Percentiles rank a stretch among this genome's conserved stretches.
phyloP scores from a whole-genome alignment of 176 grass and related monocot genomes.

The Musa acuminata region DNA sequence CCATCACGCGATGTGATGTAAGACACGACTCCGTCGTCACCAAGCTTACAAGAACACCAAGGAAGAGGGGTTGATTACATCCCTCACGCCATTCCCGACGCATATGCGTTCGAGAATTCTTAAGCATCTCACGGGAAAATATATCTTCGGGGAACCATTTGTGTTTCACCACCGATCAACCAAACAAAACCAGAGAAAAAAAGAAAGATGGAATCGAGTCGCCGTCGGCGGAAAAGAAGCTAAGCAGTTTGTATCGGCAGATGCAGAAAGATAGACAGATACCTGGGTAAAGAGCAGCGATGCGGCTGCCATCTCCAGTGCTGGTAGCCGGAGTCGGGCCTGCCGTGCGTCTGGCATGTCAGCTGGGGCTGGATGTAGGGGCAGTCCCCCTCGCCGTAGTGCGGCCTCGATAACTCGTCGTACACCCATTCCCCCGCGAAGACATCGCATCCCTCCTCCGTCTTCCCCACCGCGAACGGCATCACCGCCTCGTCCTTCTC shows the following conservation, averaged over 20 bases:
- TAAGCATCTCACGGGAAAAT: too few species aligned
- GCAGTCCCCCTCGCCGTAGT: conserved; percentile 6
- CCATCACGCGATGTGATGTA: too few species aligned
- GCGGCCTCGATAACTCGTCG: neutral
- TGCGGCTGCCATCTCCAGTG: conserved; percentile 17
- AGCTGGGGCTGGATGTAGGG: conserved; percentile 18
- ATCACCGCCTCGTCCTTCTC: conserved; percentile 10
- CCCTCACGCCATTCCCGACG: too few species aligned
- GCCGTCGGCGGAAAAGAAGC: neutral
- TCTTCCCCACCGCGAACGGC: conserved; percentile 7
- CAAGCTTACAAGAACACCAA: too few species aligned
- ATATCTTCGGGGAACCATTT: too few species aligned
- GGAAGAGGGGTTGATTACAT: too few species aligned
- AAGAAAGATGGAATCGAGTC: neutral
- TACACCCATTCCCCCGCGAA: conserved; percentile 4
- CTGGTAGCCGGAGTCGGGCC: conserved; percentile 19
- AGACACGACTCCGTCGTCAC: too few species aligned
- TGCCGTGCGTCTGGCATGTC: conserved; percentile 11
- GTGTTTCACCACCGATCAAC: neutral
- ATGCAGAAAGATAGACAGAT: neutral
- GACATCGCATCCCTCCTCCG: neutral
- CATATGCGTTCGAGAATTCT: too few species aligned
- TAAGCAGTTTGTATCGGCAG: neutral
- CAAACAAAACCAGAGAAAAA: too few species aligned
- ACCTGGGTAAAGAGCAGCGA: conserved; percentile 21